Evolutionary conservation across 495 filamentous ascomycete genomes (phyloP), one percentile per base, ranked within the genome.

Genomic region (Hypoxylon trugodes): DNA sequence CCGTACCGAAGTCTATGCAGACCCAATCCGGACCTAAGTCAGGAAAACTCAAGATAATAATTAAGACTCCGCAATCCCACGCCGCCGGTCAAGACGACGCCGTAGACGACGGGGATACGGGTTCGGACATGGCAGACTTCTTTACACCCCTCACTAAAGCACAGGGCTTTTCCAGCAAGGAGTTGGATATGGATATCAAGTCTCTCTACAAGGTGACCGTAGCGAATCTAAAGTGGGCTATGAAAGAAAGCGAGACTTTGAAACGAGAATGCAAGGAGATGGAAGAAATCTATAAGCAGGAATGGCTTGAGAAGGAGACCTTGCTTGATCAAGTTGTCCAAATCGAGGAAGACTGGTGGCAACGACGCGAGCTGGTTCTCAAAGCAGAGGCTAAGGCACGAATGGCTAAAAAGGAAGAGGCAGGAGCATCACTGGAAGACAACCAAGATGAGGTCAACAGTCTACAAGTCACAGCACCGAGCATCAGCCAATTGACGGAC

Each of bases 291-390:
- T 84, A 90, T 58, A 87, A 86, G 73, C 79, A 88, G 22, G 90
- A 95, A 59, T 98, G 92, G 91, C 73, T 85, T 2, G 88, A 89
- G 72, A 98, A 97, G 73, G 92, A 97, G 70, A 74, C 80, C 22
- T 71, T 87, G 15, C 71, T 87, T 4, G 79, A 83, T 51, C 83
- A 83, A 70, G 80, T 83, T 28, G 61, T 84, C 16, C 73, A 80
- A 58, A 79, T 69, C 60, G 86, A 88, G 66, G 68, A 83, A 47
- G 77, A 71, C 22, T 84, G 76, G 76, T 73, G 79, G 60, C 68
- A 73, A 24, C 67, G 81, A 38, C 73, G 80, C 12, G 62, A 75
- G 53, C 73, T 75, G 3, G 79, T 83, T 13, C 71, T 80, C 12
- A 66, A 68, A 10, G 72, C 74, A 2, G 74, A 79, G 18, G 55